These are phyloP conservation scores for Cystobasidiopsis lactophilus DNA, from an alignment of 768 basidiomycete species.

Conservation along the genomic window DNA sequence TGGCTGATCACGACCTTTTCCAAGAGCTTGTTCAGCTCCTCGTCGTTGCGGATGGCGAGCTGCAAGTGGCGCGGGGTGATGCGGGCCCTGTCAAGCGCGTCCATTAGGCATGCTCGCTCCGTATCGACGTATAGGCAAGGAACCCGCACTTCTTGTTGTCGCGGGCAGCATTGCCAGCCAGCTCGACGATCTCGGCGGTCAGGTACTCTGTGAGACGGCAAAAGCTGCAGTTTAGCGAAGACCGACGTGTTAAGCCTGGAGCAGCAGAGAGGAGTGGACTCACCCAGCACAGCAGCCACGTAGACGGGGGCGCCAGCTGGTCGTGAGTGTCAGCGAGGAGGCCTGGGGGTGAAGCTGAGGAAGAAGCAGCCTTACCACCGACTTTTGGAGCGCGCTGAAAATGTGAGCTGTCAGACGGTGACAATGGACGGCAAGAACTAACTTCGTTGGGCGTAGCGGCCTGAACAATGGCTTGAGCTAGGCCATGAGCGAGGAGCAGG, in stretches of 20 bases:
- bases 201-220: conserved; percentile 45
- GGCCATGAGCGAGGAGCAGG: too few relatives aligned
- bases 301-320: conserved; percentile 44
- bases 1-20: conserved; percentile 74
- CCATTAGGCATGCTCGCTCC: neutral
- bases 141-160: conserved; percentile 49
- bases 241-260: neutral
- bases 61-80: conserved; percentile 83
- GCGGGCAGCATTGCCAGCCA: conserved; percentile 64
- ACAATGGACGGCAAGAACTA: too few relatives aligned
- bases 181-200: conserved; percentile 77
- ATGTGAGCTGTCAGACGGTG: too few relatives aligned
- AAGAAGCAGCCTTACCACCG: too few relatives aligned
- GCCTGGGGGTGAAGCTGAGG: too few relatives aligned
- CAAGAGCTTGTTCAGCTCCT: conserved; percentile 43
- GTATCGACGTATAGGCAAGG: neutral
- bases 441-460: conserved; percentile 49
- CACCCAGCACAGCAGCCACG: conserved; percentile 71
- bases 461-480: too few relatives aligned
- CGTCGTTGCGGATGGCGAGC: conserved; percentile 48
- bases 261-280: conserved; percentile 25
- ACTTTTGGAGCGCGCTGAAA: too few relatives aligned
- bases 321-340: too few relatives aligned
- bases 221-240: conserved; percentile 5
- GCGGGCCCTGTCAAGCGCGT: conserved; percentile 42